Percentiles rank a stretch among this genome's conserved stretches.
Evolutionary conservation across 176 grass and related monocot species (phyloP).

Genomic region (Carex littledalei): DNA sequence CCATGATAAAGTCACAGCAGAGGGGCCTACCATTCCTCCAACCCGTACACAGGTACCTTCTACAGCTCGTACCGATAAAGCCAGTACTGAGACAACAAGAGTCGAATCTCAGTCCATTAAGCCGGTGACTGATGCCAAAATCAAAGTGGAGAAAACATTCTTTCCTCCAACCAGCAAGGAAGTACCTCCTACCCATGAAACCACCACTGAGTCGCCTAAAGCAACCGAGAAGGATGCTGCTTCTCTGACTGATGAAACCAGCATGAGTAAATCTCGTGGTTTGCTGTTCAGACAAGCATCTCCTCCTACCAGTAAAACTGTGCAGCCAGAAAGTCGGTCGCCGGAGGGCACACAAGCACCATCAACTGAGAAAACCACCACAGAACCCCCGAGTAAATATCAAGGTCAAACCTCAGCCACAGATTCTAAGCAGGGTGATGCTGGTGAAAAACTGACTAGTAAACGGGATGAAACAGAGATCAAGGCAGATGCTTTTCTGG

Average conservation of each 20-base stretch:
- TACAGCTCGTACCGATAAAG: not conserved
- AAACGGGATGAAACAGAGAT: not conserved
- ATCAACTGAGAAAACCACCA: not conserved
- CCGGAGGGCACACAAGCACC: not conserved
- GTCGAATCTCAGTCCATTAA: not conserved
- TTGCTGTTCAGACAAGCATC: not conserved
- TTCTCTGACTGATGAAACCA: not conserved
- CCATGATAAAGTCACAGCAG: not conserved
- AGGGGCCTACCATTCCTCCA: not conserved
- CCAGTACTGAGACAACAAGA: not conserved
- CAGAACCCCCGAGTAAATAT: not conserved
- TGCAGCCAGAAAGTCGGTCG: not conserved
- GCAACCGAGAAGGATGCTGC: not conserved
- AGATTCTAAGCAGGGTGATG: not conserved
- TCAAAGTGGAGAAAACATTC: not conserved
- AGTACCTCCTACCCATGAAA: too few species aligned
- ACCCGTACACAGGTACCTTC: not conserved
- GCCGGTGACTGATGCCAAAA: conserved; percentile 5
- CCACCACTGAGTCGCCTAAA: conserved; percentile 13
- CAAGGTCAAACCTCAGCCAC: not conserved
- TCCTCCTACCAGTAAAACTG: not conserved
- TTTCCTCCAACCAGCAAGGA: too few species aligned
- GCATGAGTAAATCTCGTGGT: not conserved
- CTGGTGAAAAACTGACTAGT: not conserved
- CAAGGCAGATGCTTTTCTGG: not conserved